Evolutionary conservation across 345 rosid species (phyloP), one percentile per base, ranked within the genome.

Genomic region (Erysimum cheiranthoides): DNA sequence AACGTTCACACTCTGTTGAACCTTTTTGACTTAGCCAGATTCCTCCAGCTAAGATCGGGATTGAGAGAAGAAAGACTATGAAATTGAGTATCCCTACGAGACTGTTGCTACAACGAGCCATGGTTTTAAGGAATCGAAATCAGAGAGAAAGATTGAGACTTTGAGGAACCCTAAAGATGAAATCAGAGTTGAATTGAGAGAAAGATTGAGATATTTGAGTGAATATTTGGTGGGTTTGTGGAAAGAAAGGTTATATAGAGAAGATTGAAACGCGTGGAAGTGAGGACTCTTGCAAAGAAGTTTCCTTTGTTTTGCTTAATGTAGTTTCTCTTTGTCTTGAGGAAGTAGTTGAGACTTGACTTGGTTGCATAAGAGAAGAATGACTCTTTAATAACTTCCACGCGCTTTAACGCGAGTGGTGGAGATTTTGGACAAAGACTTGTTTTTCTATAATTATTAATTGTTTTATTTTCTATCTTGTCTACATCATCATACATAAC

Each of bases 1-100:
- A 92, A 74, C 82, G 77, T 83, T 90, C 97, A 77, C 97, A 92
- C 69, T 90, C 97, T 50, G 96, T 80, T 13, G 85, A 63, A 4
- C 90, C 97, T 16, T 84, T 78, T 54, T 83, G 80, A 13, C 90
- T 82, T 1, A 94, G 85, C 98, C 98, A 94, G 79, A 92, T 80
- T 18, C 98, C 97, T 8, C 80, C 95, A 27, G 84, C 84, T 51
- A 94, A 84, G 76, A 94, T 92, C 39, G 96, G 97, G 52, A 94
- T 83, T 1, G 97, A 92, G 70, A 89, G 85, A 12, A 92, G 73
- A 79, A 94, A 90, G 10, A 93, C 90, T 1, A 92, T 0, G 80
- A 94, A 69, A 70, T 92, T 94, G 31, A 94, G 93, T 59, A 90
- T 75, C 3, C 97, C 98, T 1, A 92, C 80, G 39, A 94, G 83